phyloP scores from a whole-genome alignment of 176 grass and related monocot genomes.

The Oryza coarctata region DNA sequence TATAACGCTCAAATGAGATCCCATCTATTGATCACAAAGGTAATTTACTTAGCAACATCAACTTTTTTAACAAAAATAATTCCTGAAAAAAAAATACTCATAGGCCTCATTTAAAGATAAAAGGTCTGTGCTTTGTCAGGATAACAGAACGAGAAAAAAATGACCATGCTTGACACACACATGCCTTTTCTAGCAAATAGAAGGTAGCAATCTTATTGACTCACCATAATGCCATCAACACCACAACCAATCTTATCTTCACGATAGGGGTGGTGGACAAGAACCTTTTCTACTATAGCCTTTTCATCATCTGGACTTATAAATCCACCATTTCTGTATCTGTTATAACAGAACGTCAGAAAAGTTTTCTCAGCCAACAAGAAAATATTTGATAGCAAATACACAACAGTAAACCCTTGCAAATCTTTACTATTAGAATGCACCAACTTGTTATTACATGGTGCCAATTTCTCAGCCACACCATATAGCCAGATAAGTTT shows the following conservation, averaged over 20 bases:
- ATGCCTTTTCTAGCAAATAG: too few species aligned
- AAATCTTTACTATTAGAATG: neutral
- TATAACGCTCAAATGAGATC: neutral
- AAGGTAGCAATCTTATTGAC: neutral
- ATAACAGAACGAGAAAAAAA: slow-evolving; percentile 1
- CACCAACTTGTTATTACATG: neutral
- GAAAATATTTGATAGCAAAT: neutral
- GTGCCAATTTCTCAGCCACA: neutral
- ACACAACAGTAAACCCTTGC: neutral
- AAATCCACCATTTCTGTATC: slow-evolving; percentile 61
- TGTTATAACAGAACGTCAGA: slow-evolving; percentile 36
- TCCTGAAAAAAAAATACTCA: slow-evolving; percentile 1
- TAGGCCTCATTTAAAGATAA: neutral
- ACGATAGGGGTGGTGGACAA: slow-evolving; percentile 60
- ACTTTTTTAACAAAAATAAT: slow-evolving; percentile 19
- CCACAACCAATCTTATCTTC: slow-evolving; percentile 94
- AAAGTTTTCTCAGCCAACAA: too few species aligned
- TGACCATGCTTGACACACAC: neutral
- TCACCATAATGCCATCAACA: slow-evolving; percentile 80
- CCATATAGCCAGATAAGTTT: neutral
- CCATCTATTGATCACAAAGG: slow-evolving; percentile 13
- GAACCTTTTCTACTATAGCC: slow-evolving; percentile 70
- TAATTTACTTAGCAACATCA: neutral
- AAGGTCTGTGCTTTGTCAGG: neutral
- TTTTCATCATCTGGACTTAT: slow-evolving; percentile 58